Conservation (phyloP, 1,284 basidiomycete genomes). For the Mycosarcoma maydis region DNA sequence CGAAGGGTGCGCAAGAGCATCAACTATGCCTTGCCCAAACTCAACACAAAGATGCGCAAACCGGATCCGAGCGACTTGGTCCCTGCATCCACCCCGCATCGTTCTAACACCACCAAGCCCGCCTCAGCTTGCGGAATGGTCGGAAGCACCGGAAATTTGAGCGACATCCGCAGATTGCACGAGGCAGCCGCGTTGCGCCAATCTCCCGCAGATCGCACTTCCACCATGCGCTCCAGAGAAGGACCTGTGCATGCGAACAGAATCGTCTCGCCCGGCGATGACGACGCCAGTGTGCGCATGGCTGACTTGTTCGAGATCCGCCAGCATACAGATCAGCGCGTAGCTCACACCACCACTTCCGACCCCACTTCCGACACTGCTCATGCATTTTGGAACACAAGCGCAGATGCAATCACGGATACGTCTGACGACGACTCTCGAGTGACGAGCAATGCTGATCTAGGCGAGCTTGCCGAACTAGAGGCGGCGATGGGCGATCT, state of each 20-base stretch:
- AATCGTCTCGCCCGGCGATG: not conserved
- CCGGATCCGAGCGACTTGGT: constrained; percentile 56
- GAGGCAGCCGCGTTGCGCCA: constrained; percentile 36
- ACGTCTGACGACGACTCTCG: constrained; percentile 51
- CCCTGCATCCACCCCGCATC: constrained; percentile 36
- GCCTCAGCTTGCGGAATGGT: constrained; percentile 25
- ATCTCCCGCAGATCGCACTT: constrained; percentile 27
- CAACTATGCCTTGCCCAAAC: constrained; percentile 65
- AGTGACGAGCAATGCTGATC: constrained; percentile 39
- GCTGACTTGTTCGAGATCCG: constrained; percentile 38
- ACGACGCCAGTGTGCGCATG: constrained; percentile 21
- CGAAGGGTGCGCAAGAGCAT: constrained; percentile 59
- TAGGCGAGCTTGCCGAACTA: constrained; percentile 40
- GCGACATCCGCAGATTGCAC: constrained; percentile 52
- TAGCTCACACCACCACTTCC: not conserved
- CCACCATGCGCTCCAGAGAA: constrained; percentile 13
- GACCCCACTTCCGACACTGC: not conserved
- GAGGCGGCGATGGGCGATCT: constrained; percentile 40
- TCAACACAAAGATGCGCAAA: constrained; percentile 67
- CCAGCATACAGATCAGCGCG: constrained; percentile 3
- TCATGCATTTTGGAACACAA: constrained; percentile 11
- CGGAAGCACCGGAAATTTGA: constrained; percentile 51
- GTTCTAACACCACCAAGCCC: constrained; percentile 14
- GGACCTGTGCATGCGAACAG: constrained; percentile 2
- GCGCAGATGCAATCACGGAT: constrained; percentile 12